phyloP scores from a whole-genome alignment of 2,329 filamentous ascomycete genomes.

The Stemphylium lycopersici region DNA sequence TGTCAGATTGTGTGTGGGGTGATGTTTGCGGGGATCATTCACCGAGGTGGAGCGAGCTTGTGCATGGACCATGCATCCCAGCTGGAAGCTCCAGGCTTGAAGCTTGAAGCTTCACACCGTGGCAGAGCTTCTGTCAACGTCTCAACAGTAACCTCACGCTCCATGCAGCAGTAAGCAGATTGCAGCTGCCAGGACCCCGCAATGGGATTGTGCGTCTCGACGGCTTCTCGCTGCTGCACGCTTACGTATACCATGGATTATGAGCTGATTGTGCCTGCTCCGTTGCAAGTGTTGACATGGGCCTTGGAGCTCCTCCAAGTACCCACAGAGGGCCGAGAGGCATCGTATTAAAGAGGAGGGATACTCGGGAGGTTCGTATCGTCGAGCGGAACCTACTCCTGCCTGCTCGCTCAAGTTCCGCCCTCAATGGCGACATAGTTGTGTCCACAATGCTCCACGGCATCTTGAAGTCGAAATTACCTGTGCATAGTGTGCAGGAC shows the following conservation, averaged over 20 bases:
- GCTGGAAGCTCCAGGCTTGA: conserved; percentile 1
- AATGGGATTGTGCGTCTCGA: background rate
- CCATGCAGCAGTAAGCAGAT: background rate
- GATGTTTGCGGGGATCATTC: conserved; percentile 22
- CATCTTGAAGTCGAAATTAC: conserved; percentile 22
- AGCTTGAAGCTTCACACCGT: background rate
- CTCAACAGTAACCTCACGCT: background rate
- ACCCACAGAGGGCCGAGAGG: background rate
- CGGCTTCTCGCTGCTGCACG: background rate
- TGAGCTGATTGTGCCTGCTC: background rate
- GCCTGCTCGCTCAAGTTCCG: background rate
- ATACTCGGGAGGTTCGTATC: background rate
- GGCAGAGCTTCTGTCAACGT: background rate
- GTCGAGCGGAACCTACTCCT: background rate
- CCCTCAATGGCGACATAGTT: conserved; percentile 1
- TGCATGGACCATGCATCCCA: conserved; percentile 14
- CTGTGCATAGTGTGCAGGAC: conserved; percentile 12
- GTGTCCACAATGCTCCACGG: conserved; percentile 1
- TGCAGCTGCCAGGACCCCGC: background rate
- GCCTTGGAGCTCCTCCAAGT: too few species aligned
- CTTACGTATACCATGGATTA: background rate
- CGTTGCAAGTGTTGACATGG: background rate
- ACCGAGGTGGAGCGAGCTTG: conserved; percentile 13
- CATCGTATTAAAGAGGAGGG: background rate
- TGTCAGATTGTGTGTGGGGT: conserved; percentile 18